Percentiles rank a stretch among this genome's conserved stretches.
Evolutionary conservation across 768 basidiomycete genomes (phyloP).

Genomic region (Boletus rex-veris): DNA sequence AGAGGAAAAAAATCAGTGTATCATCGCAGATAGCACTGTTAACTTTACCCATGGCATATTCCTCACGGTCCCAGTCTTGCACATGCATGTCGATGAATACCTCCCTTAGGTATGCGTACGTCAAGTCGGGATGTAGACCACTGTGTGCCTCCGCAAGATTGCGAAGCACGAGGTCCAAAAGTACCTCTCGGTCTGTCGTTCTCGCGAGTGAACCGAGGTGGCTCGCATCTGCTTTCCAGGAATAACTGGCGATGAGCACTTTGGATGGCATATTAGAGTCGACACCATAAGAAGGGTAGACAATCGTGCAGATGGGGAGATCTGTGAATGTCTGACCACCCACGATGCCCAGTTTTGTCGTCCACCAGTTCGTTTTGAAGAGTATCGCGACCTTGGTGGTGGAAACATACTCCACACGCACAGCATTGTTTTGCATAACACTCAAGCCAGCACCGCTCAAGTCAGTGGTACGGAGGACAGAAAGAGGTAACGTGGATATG

Average conservation of each 20-base stretch:
- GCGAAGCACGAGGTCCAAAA: slow-evolving; percentile 5
- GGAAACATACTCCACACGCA: background rate
- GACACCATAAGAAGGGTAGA: slow-evolving; percentile 10
- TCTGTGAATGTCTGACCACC: slow-evolving; percentile 11
- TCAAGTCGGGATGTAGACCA: slow-evolving; percentile 1
- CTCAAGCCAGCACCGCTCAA: slow-evolving; percentile 4
- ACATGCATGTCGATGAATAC: slow-evolving; percentile 16
- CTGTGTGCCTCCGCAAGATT: slow-evolving; percentile 7
- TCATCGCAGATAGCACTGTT: background rate
- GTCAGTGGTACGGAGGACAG: slow-evolving; percentile 4
- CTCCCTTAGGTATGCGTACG: background rate
- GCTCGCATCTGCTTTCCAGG: background rate
- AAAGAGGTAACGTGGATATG: slow-evolving; percentile 7
- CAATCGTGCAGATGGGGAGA: slow-evolving; percentile 4
- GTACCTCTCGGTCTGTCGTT: background rate
- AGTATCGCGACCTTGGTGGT: slow-evolving; percentile 3
- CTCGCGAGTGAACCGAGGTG: background rate
- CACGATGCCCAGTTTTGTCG: slow-evolving; percentile 5
- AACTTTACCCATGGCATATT: slow-evolving; percentile 32
- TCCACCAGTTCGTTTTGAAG: slow-evolving; percentile 15
- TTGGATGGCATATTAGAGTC: slow-evolving; percentile 5
- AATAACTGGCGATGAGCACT: slow-evolving; percentile 8
- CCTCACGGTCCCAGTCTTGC: slow-evolving; percentile 35
- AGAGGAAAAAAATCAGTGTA: background rate
- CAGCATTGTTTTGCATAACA: slow-evolving; percentile 5